Conservation (phyloP, 768 basidiomycete genomes). For the Hypholoma sublateritium region DNA sequence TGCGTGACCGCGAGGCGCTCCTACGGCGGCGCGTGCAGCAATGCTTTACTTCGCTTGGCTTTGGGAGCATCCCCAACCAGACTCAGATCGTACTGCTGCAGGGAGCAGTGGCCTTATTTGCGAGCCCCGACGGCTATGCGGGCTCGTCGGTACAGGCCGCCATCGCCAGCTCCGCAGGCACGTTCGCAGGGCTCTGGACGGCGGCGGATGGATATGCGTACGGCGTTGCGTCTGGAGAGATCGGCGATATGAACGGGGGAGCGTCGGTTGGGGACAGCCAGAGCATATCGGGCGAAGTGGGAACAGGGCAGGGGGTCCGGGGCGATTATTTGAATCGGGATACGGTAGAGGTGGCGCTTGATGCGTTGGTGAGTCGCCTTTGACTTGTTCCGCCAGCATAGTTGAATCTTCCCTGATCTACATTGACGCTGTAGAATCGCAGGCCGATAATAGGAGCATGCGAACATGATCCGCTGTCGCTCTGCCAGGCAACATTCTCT, state of each 20-base stretch:
- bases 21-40: constrained; percentile 85
- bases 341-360: constrained; percentile 76
- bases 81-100: constrained; percentile 82
- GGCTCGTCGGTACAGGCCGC: constrained; percentile 90
- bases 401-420: constrained; percentile 2
- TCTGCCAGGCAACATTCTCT: constrained; percentile 53
- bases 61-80: constrained; percentile 75
- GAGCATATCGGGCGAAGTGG: constrained; percentile 17
- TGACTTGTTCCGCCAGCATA: not conserved
- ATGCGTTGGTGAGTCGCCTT: constrained; percentile 61
- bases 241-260: constrained; percentile 43
- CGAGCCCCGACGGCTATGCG: constrained; percentile 81
- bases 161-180: constrained; percentile 82
- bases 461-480: constrained; percentile 81
- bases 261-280: constrained; percentile 15
- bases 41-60: constrained; percentile 83
- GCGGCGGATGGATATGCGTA: constrained; percentile 88
- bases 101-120: constrained; percentile 78
- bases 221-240: constrained; percentile 75
- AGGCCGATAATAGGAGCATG: constrained; percentile 80
- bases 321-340: constrained; percentile 68
- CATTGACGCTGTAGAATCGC: constrained; percentile 48
- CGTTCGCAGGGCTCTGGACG: constrained; percentile 86
- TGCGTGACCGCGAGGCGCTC: constrained; percentile 80
- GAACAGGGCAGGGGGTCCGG: constrained; percentile 31